phyloP scores from a whole-genome alignment of 805 yeast genomes.

The Tanozyma kutaoensis region DNA sequence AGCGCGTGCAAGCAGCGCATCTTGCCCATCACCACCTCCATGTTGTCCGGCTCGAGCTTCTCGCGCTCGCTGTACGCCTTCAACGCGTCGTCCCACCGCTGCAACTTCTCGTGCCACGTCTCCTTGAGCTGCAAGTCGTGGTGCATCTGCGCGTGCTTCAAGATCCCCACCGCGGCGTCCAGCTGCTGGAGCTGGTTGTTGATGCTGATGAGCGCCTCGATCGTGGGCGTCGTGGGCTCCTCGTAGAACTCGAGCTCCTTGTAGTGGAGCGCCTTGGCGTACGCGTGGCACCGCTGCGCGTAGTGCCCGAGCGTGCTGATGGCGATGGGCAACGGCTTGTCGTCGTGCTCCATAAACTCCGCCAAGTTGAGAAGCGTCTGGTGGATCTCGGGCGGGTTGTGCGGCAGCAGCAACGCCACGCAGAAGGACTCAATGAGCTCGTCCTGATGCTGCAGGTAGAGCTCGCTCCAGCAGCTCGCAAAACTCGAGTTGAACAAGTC shows the following conservation, averaged over 20 bases:
- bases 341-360: slow-evolving; percentile 97
- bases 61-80: slow-evolving; percentile 79
- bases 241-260: slow-evolving; percentile 90
- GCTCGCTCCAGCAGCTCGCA: slow-evolving; percentile 90
- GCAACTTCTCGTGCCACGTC: slow-evolving; percentile 95
- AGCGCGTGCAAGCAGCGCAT: slow-evolving; percentile 96
- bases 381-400: slow-evolving; percentile 91
- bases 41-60: slow-evolving; percentile 45
- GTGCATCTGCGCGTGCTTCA: slow-evolving; percentile 86
- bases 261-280: slow-evolving; percentile 93
- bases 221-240: slow-evolving; percentile 83
- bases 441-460: slow-evolving; percentile 80
- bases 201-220: slow-evolving; percentile 83
- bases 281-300: slow-evolving; percentile 93
- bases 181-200: slow-evolving; percentile 92
- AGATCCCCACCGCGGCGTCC: slow-evolving; percentile 94
- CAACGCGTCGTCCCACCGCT: slow-evolving; percentile 96
- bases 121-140: slow-evolving; percentile 87
- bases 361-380: slow-evolving; percentile 83
- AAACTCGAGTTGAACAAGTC: slow-evolving; percentile 91
- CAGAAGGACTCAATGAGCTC: slow-evolving; percentile 79
- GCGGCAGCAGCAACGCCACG: slow-evolving; percentile 76
- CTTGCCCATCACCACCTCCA: slow-evolving; percentile 92
- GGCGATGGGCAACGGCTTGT: slow-evolving; percentile 82
- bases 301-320: slow-evolving; percentile 84